A percentile compares a stretch with the other conserved stretches of the same genome.
phyloP scores from a whole-genome alignment of 1,284 basidiomycete genomes.

The Earliella scabrosa region DNA sequence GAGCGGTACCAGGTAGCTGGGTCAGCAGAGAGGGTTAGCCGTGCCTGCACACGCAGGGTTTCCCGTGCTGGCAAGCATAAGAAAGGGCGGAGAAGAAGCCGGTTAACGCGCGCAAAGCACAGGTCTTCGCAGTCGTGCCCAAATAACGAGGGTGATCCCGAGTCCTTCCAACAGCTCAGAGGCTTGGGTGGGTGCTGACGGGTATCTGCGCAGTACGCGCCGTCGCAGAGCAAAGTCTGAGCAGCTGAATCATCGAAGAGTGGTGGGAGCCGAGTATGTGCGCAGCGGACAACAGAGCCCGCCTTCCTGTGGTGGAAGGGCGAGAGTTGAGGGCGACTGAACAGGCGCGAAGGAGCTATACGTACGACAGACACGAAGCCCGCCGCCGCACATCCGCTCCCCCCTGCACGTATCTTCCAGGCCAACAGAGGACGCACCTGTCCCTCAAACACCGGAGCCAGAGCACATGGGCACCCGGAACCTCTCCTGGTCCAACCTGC shows the following conservation, averaged over 20 bases:
- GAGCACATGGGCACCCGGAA: slow-evolving; percentile 24
- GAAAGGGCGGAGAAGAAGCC: slow-evolving; percentile 20
- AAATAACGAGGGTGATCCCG: slow-evolving; percentile 18
- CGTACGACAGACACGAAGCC: slow-evolving; percentile 18
- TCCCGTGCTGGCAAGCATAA: slow-evolving; percentile 21
- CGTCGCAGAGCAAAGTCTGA: slow-evolving; percentile 16
- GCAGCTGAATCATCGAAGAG: slow-evolving; percentile 11
- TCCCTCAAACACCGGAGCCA: slow-evolving; percentile 17
- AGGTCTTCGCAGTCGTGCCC: slow-evolving; percentile 27
- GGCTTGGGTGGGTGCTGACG: slow-evolving; percentile 27
- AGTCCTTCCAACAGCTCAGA: slow-evolving; percentile 10
- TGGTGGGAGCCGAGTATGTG: slow-evolving; percentile 30
- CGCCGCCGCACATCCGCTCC: slow-evolving; percentile 24
- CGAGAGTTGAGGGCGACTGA: slow-evolving; percentile 33
- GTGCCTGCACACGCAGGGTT: slow-evolving; percentile 10
- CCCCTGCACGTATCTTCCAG: slow-evolving; percentile 24
- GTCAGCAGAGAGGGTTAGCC: slow-evolving; percentile 18
- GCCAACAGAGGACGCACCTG: slow-evolving; percentile 13
- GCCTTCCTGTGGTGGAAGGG: slow-evolving; percentile 37
- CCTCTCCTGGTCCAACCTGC: slow-evolving; percentile 7
- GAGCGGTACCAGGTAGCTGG: slow-evolving; percentile 26
- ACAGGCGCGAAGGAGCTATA: slow-evolving; percentile 21
- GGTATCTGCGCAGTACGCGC: slow-evolving; percentile 27
- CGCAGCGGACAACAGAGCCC: slow-evolving; percentile 29
- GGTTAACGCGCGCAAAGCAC: slow-evolving; percentile 12